Evolutionary conservation across 2,329 filamentous ascomycete species (phyloP), one percentile per base, ranked within the genome.

Genomic region (Paecilomyces sp.): DNA sequence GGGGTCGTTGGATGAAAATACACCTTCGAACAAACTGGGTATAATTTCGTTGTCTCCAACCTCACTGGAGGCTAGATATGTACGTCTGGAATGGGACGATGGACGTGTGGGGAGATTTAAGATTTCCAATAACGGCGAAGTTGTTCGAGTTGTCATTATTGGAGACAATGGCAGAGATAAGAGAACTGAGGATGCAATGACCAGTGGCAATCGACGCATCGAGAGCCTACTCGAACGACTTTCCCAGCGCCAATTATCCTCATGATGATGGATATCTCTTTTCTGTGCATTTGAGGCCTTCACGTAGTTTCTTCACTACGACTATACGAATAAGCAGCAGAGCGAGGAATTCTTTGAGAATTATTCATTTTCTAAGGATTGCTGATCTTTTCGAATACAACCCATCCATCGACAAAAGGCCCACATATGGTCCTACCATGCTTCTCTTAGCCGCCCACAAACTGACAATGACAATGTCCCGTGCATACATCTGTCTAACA

Each of bases 71-170:
- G 69, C 74, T 15, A 68, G 72, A 36, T 77, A 78, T 67, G 67
- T 78, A 28, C 71, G 76, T 11, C 54, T 80, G 15, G 72, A 78
- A 60, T 80, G 77, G 77, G 66, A 65, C 12, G 76, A 79, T 66
- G 77, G 75, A 4, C 71, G 74, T 4, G 72, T 80, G 30, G 78
- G 77, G 3, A 67, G 75, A 51, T 72, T 80, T 52, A 77, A 75
- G 60, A 64, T 80, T 25, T 74, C 75, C 2, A 72, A 75, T 64
- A 60, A 68, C 8, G 77, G 77, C 3, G 57, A 67, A 34, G 70
- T 80, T 31, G 75, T 79, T 59, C 66, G 75, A 11, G 76, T 75
- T 3, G 74, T 78, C 54, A 72, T 80, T 13, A 73, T 78, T 63
- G 75, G 75, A 2, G 74, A 76, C 51, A 24, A 60, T 18, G 75